A percentile compares a stretch with the other conserved stretches of the same genome.
phyloP scores from a whole-genome alignment of 208 protist species.

The Trypanosoma theileri region DNA sequence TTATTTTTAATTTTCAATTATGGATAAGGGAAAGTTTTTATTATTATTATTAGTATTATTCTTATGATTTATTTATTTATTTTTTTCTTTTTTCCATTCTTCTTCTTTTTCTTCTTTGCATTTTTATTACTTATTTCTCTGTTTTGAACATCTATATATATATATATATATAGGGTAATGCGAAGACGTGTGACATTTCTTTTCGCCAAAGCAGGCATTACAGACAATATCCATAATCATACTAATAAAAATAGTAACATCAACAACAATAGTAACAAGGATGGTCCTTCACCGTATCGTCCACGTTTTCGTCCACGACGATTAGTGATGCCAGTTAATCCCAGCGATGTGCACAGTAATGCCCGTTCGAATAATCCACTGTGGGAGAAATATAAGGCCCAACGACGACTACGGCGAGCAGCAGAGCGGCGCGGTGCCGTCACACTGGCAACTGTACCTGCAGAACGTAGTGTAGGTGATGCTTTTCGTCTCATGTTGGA shows the following conservation, averaged over 20 bases:
- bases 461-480: constrained; percentile 83
- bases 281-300: constrained; percentile 58
- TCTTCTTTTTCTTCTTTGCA: constrained; percentile 11
- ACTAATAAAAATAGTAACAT: too few species aligned
- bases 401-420: constrained; percentile 35
- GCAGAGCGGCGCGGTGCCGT: constrained; percentile 60
- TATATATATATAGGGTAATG: constrained; percentile 12
- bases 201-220: constrained; percentile 16
- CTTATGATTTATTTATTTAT: not conserved
- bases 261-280: constrained; percentile 37
- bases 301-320: constrained; percentile 80
- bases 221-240: constrained; percentile 9
- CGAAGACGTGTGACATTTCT: constrained; percentile 28
- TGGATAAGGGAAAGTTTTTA: too few species aligned
- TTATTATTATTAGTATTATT: too few species aligned
- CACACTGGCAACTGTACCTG: constrained; percentile 57
- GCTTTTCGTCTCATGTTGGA: constrained; percentile 73
- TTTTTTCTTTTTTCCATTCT: constrained; percentile 1
- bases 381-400: constrained; percentile 42
- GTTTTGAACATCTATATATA: not conserved
- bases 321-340: constrained; percentile 88
- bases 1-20: not conserved
- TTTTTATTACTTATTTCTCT: constrained; percentile 6
- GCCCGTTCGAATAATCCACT: constrained; percentile 56
- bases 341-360: constrained; percentile 54